These are phyloP conservation scores for Dioscorea zingiberensis DNA, from an alignment of 106 monocot genomes.

Conservation along the genomic window DNA sequence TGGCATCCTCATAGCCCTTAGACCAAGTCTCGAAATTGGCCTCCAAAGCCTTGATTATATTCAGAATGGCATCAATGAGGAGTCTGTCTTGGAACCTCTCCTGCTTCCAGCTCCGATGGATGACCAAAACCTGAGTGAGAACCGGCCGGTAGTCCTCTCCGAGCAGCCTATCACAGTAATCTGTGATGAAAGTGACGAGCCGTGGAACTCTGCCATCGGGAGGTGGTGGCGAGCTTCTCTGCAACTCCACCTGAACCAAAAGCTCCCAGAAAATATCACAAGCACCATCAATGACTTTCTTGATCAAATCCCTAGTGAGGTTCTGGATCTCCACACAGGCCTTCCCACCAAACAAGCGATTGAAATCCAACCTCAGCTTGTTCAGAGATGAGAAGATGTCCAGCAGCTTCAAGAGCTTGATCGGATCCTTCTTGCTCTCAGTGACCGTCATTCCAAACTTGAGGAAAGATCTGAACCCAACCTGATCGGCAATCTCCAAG, in stretches of 20 bases:
- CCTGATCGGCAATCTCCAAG: slow-evolving; percentile 57
- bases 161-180: slow-evolving; percentile 73
- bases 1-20: slow-evolving; percentile 51
- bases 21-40: slow-evolving; percentile 74
- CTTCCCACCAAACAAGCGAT: slow-evolving; percentile 69
- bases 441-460: slow-evolving; percentile 54
- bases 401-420: slow-evolving; percentile 81
- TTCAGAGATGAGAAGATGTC: slow-evolving; percentile 77
- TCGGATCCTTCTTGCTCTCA: slow-evolving; percentile 83
- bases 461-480: slow-evolving; percentile 69
- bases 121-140: slow-evolving; percentile 59
- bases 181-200: slow-evolving; percentile 70
- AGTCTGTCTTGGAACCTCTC: slow-evolving; percentile 61
- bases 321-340: slow-evolving; percentile 70
- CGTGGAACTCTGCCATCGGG: slow-evolving; percentile 61
- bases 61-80: slow-evolving; percentile 52
- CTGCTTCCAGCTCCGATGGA: slow-evolving; percentile 69
- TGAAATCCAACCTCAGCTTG: slow-evolving; percentile 75
- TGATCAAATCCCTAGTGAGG: slow-evolving; percentile 75
- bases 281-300: slow-evolving; percentile 70
- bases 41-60: slow-evolving; percentile 70
- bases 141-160: slow-evolving; percentile 61
- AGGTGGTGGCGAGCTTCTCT: slow-evolving; percentile 52
- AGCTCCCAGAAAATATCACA: slow-evolving; percentile 95
- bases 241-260: slow-evolving; percentile 79